These are phyloP conservation scores for Umbelopsis sp. DNA, from an alignment of 192 early-diverging fungal species.

Conservation along the genomic window DNA sequence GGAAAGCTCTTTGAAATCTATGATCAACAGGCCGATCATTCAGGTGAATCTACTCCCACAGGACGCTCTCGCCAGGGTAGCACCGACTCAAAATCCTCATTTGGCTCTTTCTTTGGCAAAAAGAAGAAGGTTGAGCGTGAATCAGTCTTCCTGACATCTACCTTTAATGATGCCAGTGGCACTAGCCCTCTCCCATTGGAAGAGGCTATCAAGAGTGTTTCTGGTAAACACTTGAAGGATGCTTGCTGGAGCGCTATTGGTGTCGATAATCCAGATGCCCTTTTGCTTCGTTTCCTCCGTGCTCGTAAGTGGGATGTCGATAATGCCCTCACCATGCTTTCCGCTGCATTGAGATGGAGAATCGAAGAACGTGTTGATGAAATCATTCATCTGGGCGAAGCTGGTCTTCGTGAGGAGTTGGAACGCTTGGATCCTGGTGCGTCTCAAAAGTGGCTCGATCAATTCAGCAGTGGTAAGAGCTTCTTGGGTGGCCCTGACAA, in stretches of 20 bases:
- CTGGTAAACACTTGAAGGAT: slow-evolving; percentile 39
- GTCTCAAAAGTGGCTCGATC: slow-evolving; percentile 26
- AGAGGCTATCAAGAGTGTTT: slow-evolving; percentile 26
- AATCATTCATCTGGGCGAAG: slow-evolving; percentile 45
- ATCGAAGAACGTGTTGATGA: slow-evolving; percentile 52
- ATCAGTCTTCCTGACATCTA: slow-evolving; percentile 10
- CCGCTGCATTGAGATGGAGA: slow-evolving; percentile 75
- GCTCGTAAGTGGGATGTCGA: slow-evolving; percentile 89
- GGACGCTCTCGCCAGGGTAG: slow-evolving; percentile 1
- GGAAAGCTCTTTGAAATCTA: slow-evolving; percentile 41
- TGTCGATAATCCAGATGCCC: slow-evolving; percentile 70
- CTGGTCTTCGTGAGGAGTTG: slow-evolving; percentile 36
- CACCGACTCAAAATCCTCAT: slow-evolving; percentile 5
- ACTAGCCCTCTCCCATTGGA: slow-evolving; percentile 16
- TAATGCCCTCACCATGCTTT: slow-evolving; percentile 72
- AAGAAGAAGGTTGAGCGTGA: slow-evolving; percentile 18
- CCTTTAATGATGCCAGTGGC: slow-evolving; percentile 1
- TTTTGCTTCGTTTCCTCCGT: slow-evolving; percentile 80
- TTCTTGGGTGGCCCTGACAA: slow-evolving; percentile 53
- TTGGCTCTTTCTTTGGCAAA: slow-evolving; percentile 16
- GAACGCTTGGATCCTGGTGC: slow-evolving; percentile 41
- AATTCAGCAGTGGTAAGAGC: slow-evolving; percentile 52
- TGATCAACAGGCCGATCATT: slow-evolving; percentile 30
- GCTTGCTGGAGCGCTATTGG: slow-evolving; percentile 65
- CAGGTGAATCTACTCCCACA: not conserved